Evolutionary conservation across 2,329 filamentous ascomycete species (phyloP).

Genomic region (Calonectria montana): DNA sequence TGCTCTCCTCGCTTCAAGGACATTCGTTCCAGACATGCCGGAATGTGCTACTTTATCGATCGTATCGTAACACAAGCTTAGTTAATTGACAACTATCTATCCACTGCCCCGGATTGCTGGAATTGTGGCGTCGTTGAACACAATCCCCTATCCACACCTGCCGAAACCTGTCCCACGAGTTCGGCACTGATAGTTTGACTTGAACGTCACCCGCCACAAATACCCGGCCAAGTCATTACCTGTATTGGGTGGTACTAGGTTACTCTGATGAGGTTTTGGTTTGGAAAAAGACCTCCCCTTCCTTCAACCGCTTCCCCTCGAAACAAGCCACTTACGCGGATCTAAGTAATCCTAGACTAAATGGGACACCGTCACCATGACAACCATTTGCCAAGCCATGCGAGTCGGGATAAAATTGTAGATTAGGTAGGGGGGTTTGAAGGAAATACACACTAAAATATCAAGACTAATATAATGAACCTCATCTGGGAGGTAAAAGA

Average conservation of each 20-base stretch:
- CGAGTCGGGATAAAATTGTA: neutral
- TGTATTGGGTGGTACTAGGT: neutral
- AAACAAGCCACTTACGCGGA: conserved; percentile 11
- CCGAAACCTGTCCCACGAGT: neutral
- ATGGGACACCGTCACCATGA: conserved; percentile 16
- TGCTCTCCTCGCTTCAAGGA: conserved; percentile 6
- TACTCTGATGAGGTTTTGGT: neutral
- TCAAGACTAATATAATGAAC: conserved; percentile 4
- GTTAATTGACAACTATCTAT: neutral
- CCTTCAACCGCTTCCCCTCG: neutral
- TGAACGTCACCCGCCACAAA: neutral
- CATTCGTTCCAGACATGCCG: conserved; percentile 9
- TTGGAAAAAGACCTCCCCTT: neutral
- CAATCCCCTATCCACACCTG: neutral
- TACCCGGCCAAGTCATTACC: neutral
- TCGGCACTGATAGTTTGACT: neutral
- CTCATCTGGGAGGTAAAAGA: conserved; percentile 17
- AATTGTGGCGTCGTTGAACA: conserved; percentile 9
- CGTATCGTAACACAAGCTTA: neutral
- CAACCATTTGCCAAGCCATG: conserved; percentile 11
- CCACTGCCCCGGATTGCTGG: neutral
- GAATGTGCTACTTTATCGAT: neutral
- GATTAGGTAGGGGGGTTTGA: neutral
- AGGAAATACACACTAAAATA: conserved; percentile 9
- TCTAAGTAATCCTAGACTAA: neutral